Evolutionary conservation across 768 basidiomycete species (phyloP).

Genomic region (Candolleomyces eurysporus): DNA sequence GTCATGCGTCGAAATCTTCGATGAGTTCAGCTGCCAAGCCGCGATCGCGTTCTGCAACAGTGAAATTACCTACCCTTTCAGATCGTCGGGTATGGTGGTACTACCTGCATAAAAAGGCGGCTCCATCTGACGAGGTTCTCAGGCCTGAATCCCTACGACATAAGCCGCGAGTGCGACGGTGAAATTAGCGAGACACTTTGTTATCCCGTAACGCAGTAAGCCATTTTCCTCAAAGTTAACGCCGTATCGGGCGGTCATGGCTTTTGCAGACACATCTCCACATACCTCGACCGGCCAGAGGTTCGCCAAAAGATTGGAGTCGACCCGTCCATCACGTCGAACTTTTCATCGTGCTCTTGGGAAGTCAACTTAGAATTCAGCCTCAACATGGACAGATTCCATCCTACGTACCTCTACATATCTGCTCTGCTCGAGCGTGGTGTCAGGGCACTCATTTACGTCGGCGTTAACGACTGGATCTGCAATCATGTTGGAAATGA

Average conservation of each 20-base stretch:
- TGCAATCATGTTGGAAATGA: constrained; percentile 79
- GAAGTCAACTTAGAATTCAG: constrained; percentile 50
- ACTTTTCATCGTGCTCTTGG: constrained; percentile 32
- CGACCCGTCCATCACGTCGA: constrained; percentile 37
- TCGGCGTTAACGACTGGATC: constrained; percentile 70
- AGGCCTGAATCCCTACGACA: constrained; percentile 66
- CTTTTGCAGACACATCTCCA: constrained; percentile 45
- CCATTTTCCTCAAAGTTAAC: neutral
- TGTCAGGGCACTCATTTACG: constrained; percentile 67
- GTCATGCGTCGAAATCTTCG: constrained; percentile 64
- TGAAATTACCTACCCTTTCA: constrained; percentile 45
- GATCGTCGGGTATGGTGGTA: constrained; percentile 39
- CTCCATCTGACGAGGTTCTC: neutral
- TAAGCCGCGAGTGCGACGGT: constrained; percentile 60
- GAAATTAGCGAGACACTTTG: constrained; percentile 47
- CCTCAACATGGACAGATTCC: constrained; percentile 38
- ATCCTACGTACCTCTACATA: constrained; percentile 55
- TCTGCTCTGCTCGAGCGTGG: constrained; percentile 69
- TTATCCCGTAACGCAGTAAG: constrained; percentile 49
- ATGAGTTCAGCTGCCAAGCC: constrained; percentile 64
- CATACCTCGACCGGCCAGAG: constrained; percentile 60
- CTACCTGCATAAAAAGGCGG: neutral
- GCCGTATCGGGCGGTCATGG: neutral
- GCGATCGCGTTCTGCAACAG: constrained; percentile 64
- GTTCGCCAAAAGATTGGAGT: constrained; percentile 63